Percentiles rank a stretch among this genome's conserved stretches.
phyloP scores from a whole-genome alignment of 129 eudicot genomes.

The Centaurea solstitialis region DNA sequence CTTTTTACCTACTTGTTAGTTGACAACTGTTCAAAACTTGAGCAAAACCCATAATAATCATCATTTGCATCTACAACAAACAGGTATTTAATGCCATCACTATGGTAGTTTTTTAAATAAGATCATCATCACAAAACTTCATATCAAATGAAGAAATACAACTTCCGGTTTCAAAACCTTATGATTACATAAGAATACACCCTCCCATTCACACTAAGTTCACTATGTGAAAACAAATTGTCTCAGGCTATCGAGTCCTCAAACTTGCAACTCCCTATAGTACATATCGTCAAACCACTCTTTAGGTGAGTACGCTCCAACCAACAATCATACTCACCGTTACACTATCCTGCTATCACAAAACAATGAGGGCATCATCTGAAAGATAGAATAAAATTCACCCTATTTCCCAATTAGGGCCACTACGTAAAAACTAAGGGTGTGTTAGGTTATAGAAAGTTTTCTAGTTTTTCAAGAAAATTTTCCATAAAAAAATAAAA shows the following conservation, averaged over 20 bases:
- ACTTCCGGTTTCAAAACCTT: neutral
- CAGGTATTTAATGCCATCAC: neutral
- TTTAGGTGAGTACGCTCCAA: neutral
- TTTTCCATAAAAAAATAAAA: too few relatives aligned
- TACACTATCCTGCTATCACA: neutral
- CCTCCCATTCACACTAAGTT: neutral
- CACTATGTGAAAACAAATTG: neutral
- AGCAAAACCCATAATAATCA: neutral
- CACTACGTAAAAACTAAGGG: neutral
- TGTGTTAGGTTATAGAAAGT: too few relatives aligned
- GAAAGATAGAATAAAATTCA: neutral
- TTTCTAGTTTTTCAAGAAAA: too few relatives aligned
- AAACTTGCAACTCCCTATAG: neutral
- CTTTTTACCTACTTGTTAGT: neutral
- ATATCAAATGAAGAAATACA: too few relatives aligned
- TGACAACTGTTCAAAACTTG: neutral
- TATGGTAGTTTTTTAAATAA: neutral
- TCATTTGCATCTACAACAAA: neutral
- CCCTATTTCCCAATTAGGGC: neutral
- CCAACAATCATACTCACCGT: neutral
- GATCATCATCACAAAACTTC: neutral
- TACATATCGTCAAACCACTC: slow-evolving; percentile 8
- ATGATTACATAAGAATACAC: neutral
- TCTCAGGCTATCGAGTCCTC: neutral
- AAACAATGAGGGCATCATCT: neutral